A percentile compares a stretch with the other conserved stretches of the same genome.
Conservation (phyloP, 257 asterid species). For the Solanum tarijense region DNA sequence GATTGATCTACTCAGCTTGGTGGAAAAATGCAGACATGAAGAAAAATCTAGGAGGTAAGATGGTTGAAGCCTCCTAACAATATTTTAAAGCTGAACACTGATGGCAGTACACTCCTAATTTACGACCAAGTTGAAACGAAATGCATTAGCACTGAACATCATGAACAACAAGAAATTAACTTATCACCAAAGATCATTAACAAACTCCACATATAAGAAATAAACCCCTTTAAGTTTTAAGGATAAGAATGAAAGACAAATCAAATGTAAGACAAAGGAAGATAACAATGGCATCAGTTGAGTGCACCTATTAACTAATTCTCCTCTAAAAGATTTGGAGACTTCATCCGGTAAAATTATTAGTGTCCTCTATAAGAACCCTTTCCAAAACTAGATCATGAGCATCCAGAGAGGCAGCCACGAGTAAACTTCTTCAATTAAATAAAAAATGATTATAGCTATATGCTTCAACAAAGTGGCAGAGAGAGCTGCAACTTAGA, state of each 20-base stretch:
- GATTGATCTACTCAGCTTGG: no score
- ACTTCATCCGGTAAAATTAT: slow-evolving; percentile 26
- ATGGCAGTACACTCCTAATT: no score
- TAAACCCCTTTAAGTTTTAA: not conserved
- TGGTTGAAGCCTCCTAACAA: no score
- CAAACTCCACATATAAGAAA: not conserved
- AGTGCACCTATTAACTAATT: slow-evolving; percentile 36
- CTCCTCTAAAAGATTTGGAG: slow-evolving; percentile 36
- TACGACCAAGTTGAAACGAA: not conserved
- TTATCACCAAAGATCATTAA: not conserved
- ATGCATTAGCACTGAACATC: not conserved
- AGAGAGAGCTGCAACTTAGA: not conserved
- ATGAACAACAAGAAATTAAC: not conserved
- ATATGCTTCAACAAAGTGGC: not conserved
- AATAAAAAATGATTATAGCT: not conserved
- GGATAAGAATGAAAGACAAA: not conserved
- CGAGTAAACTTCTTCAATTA: slow-evolving; percentile 12
- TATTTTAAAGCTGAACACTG: no score
- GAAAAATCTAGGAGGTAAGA: no score
- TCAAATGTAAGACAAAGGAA: not conserved
- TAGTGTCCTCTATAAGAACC: slow-evolving; percentile 12
- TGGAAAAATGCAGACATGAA: no score
- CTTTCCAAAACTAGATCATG: slow-evolving; percentile 16
- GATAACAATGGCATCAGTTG: not conserved
- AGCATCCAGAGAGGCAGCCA: slow-evolving; percentile 14